Base-by-base conservation (phyloP, 1,139 yeast genomes). In the Nadsonia starkeyi-henricii region DNA sequence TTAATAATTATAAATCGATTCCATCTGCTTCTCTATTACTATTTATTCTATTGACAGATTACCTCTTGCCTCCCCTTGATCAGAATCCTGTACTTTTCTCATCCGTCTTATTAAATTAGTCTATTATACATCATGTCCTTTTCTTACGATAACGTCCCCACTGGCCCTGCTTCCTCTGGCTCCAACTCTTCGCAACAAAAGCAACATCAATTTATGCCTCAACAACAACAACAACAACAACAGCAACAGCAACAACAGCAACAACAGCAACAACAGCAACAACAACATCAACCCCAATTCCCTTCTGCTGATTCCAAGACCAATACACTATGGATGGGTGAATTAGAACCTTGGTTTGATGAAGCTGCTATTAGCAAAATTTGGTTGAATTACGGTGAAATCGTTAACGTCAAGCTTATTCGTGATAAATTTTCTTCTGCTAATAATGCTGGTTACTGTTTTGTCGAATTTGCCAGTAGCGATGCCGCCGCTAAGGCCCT, bases 301-400 rank as follows among this genome's bases (percentile, higher is more conserved):
- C 42, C 20, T 28, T 20, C 20, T 19, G 19, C 41, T 20, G 19
- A 4, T 17, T 18, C 18, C 44, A 23, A n/a, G 33, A 21, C 30
- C 47, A 55, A 54, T 20, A 70, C 74, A 2, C 63, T 86, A 48
- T 88, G 96, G 96, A 89, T 89, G 96, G 97, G 96, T 12, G 96
- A 88, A 62, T 68, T 89, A 45, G 96, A 88, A 57, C 85, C 93
- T 1, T 72, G 78, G 66, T 84, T 93, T 79, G 88, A 83, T 54
- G 96, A 88, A 62, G 69, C 69, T 17, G 71, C 77, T 46, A 77
- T 89, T 47, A 71, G 73, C 42, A 71, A 76, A 49, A 70, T 86
- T 48, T 89, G 96, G 96, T 67, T 65, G 36, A 63, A 68, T 44
- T 62, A 72, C 48, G 77, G 77, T 44, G 74, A 73, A 53, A 69